Evolutionary conservation across 345 rosid species (phyloP).

Genomic region (Syzygium oleosum): DNA sequence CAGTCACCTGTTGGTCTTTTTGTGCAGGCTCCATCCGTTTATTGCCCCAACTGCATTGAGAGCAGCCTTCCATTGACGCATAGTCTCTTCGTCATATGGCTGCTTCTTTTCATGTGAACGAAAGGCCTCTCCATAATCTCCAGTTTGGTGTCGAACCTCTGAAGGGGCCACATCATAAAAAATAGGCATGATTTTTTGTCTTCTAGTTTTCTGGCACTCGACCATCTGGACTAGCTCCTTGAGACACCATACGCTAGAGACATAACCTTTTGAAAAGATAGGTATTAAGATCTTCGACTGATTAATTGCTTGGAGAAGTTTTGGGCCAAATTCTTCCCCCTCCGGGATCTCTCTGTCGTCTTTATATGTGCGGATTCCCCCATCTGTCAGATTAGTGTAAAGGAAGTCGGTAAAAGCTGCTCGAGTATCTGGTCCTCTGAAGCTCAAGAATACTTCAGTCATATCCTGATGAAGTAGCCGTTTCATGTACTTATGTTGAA

Average conservation of each 20-base stretch:
- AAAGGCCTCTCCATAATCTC: background rate
- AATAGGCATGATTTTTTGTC: background rate
- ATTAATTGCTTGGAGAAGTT: background rate
- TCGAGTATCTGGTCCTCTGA: background rate
- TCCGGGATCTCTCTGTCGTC: background rate
- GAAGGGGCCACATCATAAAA: background rate
- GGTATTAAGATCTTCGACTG: background rate
- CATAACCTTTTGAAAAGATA: background rate
- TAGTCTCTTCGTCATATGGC: background rate
- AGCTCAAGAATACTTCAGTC: background rate
- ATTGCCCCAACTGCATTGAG: background rate
- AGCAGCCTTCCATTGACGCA: rapidly evolving
- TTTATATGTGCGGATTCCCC: background rate
- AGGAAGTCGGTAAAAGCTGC: background rate
- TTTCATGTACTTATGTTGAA: rapidly evolving
- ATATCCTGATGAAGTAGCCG: background rate
- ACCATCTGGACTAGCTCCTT: background rate
- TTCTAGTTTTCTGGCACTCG: background rate
- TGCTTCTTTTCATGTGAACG: background rate
- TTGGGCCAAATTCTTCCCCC: background rate
- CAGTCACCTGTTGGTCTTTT: background rate
- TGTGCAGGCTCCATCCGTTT: background rate
- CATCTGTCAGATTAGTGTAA: background rate
- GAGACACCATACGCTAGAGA: background rate
- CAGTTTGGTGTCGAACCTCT: background rate